Evolutionary conservation across 768 basidiomycete species (phyloP), one percentile per base, ranked within the genome.

Genomic region (Rhizopogon vinicolor): DNA sequence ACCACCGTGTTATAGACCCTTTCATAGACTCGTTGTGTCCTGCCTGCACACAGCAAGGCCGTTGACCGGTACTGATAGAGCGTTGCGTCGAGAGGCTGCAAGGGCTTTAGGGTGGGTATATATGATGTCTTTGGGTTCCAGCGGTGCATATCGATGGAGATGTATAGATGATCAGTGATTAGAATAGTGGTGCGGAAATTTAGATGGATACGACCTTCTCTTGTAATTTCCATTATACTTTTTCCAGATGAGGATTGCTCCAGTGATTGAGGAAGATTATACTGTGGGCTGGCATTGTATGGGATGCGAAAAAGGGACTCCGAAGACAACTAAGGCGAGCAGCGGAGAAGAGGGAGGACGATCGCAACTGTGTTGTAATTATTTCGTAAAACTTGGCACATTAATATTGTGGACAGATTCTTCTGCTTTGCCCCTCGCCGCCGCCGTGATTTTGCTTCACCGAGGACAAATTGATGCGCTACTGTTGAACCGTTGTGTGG

Each of bases 11-110:
- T 54, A 44, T 46, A 77, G 75, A 68, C 65, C 75, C 60, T 8
- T 63, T 68, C 51, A 69, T 75, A 58, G 64, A 75, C 56, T 52
- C 64, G 54, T 57, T 60, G 51, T 77, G 75, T 52, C 76, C 67
- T 33, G 5, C 0, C 0, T 76, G 76, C 40, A 45, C 40, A 4
- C 50, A 60, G 9, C n/a, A 49, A 25, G 58, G 57, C 41, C 57
- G 45, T 37, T 19, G 25, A 22, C 44, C 25, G 3, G 25, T 25
- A 25, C 25, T 7, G 45, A 25, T 61, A 52, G 49, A 46, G 33
- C 22, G 43, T 7, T 22, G 53, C 52, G 53, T 51, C 41, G 7
- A 41, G 22, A 41, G 28, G 53, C 25, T 29, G 55, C 52, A 39
- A 35, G 51, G 39, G 53, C 33, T 49, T 54, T 45, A 54, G 44